A percentile compares a stretch with the other conserved stretches of the same genome.
These are phyloP conservation scores for Histomonas meleagridis DNA, from an alignment of 208 protist species.

Conservation along the genomic window DNA sequence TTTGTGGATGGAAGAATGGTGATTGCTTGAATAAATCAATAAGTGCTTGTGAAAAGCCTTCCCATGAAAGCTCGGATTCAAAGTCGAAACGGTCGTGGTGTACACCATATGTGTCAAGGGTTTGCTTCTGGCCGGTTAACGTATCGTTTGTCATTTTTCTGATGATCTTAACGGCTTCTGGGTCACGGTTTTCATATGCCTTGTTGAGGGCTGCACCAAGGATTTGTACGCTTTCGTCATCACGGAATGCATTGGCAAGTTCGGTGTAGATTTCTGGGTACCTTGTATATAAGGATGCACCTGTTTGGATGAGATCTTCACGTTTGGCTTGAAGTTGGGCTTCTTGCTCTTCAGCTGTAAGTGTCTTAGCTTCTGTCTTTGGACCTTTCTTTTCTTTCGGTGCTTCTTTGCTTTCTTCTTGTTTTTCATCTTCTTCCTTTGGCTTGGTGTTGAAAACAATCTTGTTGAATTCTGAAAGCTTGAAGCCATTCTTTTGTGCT, in stretches of 20 bases:
- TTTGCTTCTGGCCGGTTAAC: neutral
- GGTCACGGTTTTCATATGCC: neutral
- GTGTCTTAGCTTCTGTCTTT: neutral
- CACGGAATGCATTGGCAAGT: neutral
- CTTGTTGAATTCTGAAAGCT: neutral
- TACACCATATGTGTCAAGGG: slow-evolving; percentile 6
- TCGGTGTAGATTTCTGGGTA: neutral
- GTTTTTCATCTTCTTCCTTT: neutral
- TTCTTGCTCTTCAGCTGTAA: neutral
- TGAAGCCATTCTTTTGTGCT: neutral
- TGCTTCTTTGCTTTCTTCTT: neutral
- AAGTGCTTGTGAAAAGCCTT: neutral
- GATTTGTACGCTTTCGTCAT: neutral
- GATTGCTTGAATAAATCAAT: neutral
- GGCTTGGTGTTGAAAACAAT: neutral
- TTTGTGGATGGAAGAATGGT: slow-evolving; percentile 26
- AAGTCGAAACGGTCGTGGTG: slow-evolving; percentile 28
- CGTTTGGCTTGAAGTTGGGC: neutral
- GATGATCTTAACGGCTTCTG: slow-evolving; percentile 13
- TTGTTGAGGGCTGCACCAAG: slow-evolving; percentile 24
- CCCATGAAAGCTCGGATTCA: slow-evolving; percentile 11
- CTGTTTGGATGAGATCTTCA: neutral
- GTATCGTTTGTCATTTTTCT: neutral
- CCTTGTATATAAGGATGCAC: neutral
- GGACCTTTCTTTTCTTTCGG: neutral